Base-by-base conservation (phyloP, 441 rosid genomes). In the Arabidopsis hybrid region DNA sequence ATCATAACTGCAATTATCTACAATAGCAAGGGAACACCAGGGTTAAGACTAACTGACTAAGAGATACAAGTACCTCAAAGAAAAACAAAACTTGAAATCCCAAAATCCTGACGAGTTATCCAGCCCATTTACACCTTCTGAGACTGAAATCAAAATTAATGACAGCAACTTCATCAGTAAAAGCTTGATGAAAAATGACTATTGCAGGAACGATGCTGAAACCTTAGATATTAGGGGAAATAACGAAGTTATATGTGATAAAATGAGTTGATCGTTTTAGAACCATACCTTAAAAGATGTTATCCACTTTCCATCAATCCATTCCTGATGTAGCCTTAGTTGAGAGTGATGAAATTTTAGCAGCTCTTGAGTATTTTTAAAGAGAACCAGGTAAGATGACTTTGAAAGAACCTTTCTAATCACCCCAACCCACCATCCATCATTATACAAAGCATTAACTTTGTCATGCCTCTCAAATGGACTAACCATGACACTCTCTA, bases 391-490 rank as follows among this genome's bases (percentile, higher is more conserved):
- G 75, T 89, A 94, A 69, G 60, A 85, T 14, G 85, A 72, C 71
- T 82, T 57, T 8, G 50, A 50, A 26, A 82, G 85, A 78, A 87
- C 85, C 85, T 83, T 87, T n/a, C 69, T 56, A 52, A 94, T 61
- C 52, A 79, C 80, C 45, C 99, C 97, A 4, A 86, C 87, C 97
- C 99, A 90, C 97, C 97, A 94, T 34, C 89, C 92, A 77, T 92
- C 99, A 60, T 88, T 88, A 76, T 88, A 89, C 47, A 77, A 78
- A 29, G 97, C 97, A 82, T 94, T 82, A 35, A 94, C 97, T 83
- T 88, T 90, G 14, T 87, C 93, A 62, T 77, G 83, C 79, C 69
- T 56, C 58, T 83, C 83, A 65, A 84, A 95, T 29, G 73, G 36
- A 69, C 62, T 74, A 29, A 83, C 57, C 70, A 81, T 58, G 21